Evolutionary conservation across 768 basidiomycete genomes (phyloP).

Genomic region (Cystofilobasidium capitatum): DNA sequence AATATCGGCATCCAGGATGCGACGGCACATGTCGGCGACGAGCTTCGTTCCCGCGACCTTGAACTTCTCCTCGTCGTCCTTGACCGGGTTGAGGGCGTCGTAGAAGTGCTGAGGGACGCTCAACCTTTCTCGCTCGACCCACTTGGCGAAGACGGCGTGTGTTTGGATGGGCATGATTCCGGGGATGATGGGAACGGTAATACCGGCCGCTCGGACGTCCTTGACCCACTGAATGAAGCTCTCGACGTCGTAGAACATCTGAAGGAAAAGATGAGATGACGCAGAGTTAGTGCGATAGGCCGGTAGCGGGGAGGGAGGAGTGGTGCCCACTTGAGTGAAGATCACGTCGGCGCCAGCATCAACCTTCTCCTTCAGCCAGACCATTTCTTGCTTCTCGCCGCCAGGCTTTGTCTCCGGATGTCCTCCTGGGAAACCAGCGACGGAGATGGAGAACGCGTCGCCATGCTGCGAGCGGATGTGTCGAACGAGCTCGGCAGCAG

Average conservation of each 20-base stretch:
- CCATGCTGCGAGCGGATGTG: conserved; percentile 73
- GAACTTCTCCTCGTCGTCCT: conserved; percentile 87
- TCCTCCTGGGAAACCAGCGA: conserved; percentile 83
- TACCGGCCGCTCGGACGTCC: conserved; percentile 67
- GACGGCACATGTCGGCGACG: conserved; percentile 86
- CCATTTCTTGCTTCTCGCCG: conserved; percentile 64
- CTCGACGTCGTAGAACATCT: conserved; percentile 93
- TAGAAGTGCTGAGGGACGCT: conserved; percentile 64
- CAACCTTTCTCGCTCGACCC: conserved; percentile 39
- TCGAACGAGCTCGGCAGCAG: conserved; percentile 82
- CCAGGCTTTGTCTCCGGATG: conserved; percentile 50
- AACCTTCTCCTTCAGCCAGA: conserved; percentile 78
- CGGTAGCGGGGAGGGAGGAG: too few species aligned
- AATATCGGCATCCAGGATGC: conserved; percentile 60
- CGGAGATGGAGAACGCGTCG: conserved; percentile 91
- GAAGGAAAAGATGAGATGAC: too few species aligned
- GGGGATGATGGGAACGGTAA: conserved; percentile 70
- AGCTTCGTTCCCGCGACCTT: conserved; percentile 81
- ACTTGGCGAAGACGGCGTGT: conserved; percentile 85
- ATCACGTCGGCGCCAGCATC: conserved; percentile 85
- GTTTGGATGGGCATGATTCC: conserved; percentile 94
- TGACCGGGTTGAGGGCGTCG: conserved; percentile 71
- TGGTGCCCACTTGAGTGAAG: too few species aligned
- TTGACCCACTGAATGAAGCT: conserved; percentile 88
- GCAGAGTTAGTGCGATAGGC: too few species aligned